These are phyloP conservation scores for Ogataea glucozyma DNA, from an alignment of 805 yeast genomes.

Conservation along the genomic window DNA sequence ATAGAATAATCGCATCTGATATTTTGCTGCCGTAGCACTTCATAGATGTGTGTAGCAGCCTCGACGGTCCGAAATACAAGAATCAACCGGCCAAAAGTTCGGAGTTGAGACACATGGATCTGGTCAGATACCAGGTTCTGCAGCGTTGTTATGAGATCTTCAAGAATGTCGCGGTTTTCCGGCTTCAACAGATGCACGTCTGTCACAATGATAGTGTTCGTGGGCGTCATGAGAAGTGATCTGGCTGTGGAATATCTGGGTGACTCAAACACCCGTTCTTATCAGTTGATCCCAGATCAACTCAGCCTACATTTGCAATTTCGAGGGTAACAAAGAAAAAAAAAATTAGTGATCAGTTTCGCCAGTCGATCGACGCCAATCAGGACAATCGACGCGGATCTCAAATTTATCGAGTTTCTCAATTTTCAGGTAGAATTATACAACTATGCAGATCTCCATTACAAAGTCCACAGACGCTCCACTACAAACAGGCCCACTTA, in stretches of 20 bases:
- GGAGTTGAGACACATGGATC: slow-evolving; percentile 25
- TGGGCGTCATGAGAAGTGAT: slow-evolving; percentile 18
- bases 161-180: slow-evolving; percentile 19
- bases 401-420: not conserved
- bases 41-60: slow-evolving; percentile 18
- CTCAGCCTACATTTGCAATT: not conserved
- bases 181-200: slow-evolving; percentile 24
- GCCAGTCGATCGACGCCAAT: slow-evolving; percentile 7
- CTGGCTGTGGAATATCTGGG: no score
- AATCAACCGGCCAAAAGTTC: slow-evolving; percentile 30
- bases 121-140: slow-evolving; percentile 20
- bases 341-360: not conserved
- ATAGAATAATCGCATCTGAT: slow-evolving; percentile 28
- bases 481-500: not conserved
- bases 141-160: slow-evolving; percentile 21
- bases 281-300: slow-evolving; percentile 4
- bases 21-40: slow-evolving; percentile 18
- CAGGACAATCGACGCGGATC: not conserved
- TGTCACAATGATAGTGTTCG: slow-evolving; percentile 34
- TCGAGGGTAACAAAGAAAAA: not conserved
- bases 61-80: slow-evolving; percentile 26
- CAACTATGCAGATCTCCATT: not conserved
- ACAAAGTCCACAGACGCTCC: not conserved
- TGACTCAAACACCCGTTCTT: no score
- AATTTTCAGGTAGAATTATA: not conserved